phyloP scores from a whole-genome alignment of 305 asterid species.

The Solanum hybrid region DNA sequence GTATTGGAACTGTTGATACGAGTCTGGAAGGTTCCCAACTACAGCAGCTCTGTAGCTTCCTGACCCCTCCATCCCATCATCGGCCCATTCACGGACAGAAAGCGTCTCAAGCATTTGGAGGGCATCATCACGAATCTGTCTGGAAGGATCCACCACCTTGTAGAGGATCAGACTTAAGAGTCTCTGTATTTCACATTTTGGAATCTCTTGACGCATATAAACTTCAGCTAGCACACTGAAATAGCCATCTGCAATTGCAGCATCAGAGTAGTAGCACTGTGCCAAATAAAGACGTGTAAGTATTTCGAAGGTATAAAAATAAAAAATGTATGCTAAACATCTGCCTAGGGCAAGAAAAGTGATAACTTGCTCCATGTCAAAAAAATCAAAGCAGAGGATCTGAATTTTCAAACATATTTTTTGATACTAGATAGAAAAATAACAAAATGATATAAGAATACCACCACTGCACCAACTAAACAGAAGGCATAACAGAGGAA shows the following conservation, averaged over 20 bases:
- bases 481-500: background rate
- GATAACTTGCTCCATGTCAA: background rate
- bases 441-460: background rate
- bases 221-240: constrained; percentile 99
- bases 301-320: background rate
- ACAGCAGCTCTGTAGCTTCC: constrained; percentile 98
- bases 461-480: background rate
- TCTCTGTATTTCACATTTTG: constrained; percentile 98
- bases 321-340: background rate
- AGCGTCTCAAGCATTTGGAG: constrained; percentile 99
- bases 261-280: constrained; percentile 97
- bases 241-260: constrained; percentile 99
- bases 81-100: constrained; percentile 98
- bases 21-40: constrained; percentile 98
- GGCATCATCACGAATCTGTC: constrained; percentile 99
- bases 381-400: background rate
- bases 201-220: constrained; percentile 98
- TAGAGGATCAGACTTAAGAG: constrained; percentile 90
- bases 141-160: constrained; percentile 98
- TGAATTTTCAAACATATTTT: background rate
- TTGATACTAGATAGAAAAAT: background rate
- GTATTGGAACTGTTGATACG: constrained; percentile 98
- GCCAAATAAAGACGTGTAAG: background rate
- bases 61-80: constrained; percentile 81
- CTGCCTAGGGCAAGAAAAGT: constrained; percentile 1